Base-by-base conservation (phyloP, 768 basidiomycete genomes). In the Lactarius tabidus region DNA sequence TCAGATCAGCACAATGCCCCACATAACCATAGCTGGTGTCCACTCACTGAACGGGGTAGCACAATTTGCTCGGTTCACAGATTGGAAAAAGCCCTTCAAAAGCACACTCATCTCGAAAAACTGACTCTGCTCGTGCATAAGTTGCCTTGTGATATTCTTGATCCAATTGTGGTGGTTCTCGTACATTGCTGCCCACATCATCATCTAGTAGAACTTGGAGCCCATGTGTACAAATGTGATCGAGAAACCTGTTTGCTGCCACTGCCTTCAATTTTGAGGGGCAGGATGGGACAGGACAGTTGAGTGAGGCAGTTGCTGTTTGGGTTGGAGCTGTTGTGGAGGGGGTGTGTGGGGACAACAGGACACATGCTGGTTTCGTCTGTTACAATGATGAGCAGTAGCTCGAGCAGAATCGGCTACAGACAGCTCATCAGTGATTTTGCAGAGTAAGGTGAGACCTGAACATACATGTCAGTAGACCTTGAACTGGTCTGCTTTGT, bases 211-310 rank as follows among this genome's bases (percentile, higher is more conserved):
- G 66, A 87, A 91, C 75, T 95, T 92, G 69, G 92, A 84, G 14
- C 97, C 97, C 29, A 99, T 85, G 75, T 96, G 92, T 65, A 91
- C 85, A 77, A 98, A 95, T 52, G 93, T 97, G 71, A 99, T 88
- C 72, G 91, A 88, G 75, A 90, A 91, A 61, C 93, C 93, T 52
- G 90, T 89, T 75, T 95, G n/a, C n/a, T 98, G 62, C 80, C 81
- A 54, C 84, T 82, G 51, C 83, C 83, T 70, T 69, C 68, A 15
- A 59, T n/a, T 51, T 81, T 79, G 59, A 86, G 76, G 3, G 83
- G 76, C 26, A 86, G 77, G 18, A 82, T 79, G 23, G 79, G 80
- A 3, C 80, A 77, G 72, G 81, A 71, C 48, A 79, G 72, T 20
- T 65, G 78, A 59, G 72, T 75, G 66, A 74, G 77, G 79, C 60